These are phyloP conservation scores for Beauveria medogensis DNA, from an alignment of 2,329 filamentous ascomycete species.

Conservation along the genomic window DNA sequence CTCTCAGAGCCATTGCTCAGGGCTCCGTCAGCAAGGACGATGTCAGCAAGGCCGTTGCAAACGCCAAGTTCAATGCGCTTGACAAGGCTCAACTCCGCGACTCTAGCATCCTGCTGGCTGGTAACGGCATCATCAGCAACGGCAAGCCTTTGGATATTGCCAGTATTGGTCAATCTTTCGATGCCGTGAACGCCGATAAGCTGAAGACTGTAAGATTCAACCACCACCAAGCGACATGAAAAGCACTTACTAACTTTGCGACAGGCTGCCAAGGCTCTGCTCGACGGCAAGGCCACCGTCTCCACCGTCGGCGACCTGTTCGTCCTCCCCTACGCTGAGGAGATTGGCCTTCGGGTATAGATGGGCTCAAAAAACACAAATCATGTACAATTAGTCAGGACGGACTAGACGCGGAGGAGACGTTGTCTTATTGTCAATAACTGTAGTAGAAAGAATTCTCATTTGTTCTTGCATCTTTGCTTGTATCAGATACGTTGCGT, in stretches of 20 bases:
- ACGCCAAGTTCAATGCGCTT: constrained; percentile 87
- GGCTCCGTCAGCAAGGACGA: constrained; percentile 75
- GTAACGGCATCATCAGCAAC: constrained; percentile 72
- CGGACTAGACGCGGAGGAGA: constrained; percentile 30
- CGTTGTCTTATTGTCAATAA: constrained; percentile 36
- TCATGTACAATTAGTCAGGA: constrained; percentile 37
- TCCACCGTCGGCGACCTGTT: constrained; percentile 87
- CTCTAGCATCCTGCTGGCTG: constrained; percentile 73
- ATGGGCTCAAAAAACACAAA: constrained; percentile 26
- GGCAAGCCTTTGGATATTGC: constrained; percentile 79
- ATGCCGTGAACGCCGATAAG: constrained; percentile 73
- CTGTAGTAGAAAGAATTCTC: constrained; percentile 34
- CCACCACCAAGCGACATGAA: too few species aligned
- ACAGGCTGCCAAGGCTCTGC: constrained; percentile 78
- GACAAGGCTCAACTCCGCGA: constrained; percentile 72
- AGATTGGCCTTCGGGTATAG: constrained; percentile 92
- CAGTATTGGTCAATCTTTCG: constrained; percentile 69
- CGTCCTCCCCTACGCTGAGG: constrained; percentile 84
- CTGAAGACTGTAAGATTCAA: constrained; percentile 67
- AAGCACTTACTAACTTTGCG: constrained; percentile 18
- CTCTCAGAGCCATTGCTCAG: constrained; percentile 71
- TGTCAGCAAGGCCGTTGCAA: constrained; percentile 81
- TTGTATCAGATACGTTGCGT: neutral
- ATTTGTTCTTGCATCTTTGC: neutral
- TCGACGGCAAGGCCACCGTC: constrained; percentile 83